These are phyloP conservation scores for Akebia trifoliata DNA, from an alignment of 164 flowering plant species.

Conservation along the genomic window DNA sequence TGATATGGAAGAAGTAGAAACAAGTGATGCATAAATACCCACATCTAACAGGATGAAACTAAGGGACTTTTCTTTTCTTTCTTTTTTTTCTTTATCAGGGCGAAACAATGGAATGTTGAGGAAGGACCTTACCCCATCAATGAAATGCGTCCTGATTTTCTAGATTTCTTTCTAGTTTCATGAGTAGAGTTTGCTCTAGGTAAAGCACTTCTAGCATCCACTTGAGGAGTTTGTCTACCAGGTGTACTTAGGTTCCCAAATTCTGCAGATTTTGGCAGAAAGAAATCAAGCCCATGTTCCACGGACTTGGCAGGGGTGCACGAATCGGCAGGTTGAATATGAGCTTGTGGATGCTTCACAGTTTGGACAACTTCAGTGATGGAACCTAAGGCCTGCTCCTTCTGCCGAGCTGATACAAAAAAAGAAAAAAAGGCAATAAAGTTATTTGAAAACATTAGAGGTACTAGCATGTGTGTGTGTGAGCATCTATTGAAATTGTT, in stretches of 20 bases:
- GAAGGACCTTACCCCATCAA: slow-evolving; percentile 56
- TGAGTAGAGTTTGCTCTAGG: slow-evolving; percentile 20
- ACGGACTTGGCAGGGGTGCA: slow-evolving; percentile 23
- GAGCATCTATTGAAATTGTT: background rate
- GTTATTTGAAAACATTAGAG: background rate
- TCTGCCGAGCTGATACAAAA: slow-evolving; percentile 72
- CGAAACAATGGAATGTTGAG: background rate
- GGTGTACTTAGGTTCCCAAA: slow-evolving; percentile 26
- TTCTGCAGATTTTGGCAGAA: slow-evolving; percentile 43
- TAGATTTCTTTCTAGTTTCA: slow-evolving; percentile 36
- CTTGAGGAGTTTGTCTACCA: slow-evolving; percentile 34
- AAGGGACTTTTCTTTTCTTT: background rate
- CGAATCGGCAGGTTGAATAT: slow-evolving; percentile 23
- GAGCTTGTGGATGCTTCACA: slow-evolving; percentile 59
- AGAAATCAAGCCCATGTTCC: slow-evolving; percentile 39
- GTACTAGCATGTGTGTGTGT: background rate
- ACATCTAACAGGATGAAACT: background rate
- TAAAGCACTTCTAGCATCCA: slow-evolving; percentile 21
- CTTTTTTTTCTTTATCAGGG: background rate
- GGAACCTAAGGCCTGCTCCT: slow-evolving; percentile 74
- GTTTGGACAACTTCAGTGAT: slow-evolving; percentile 89
- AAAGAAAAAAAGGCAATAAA: slow-evolving; percentile 1
- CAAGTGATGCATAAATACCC: background rate
- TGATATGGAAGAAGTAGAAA: too few species aligned
- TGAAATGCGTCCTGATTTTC: slow-evolving; percentile 59